Base-by-base conservation (phyloP, 2,329 filamentous ascomycete genomes). In the Fusarium siculi region DNA sequence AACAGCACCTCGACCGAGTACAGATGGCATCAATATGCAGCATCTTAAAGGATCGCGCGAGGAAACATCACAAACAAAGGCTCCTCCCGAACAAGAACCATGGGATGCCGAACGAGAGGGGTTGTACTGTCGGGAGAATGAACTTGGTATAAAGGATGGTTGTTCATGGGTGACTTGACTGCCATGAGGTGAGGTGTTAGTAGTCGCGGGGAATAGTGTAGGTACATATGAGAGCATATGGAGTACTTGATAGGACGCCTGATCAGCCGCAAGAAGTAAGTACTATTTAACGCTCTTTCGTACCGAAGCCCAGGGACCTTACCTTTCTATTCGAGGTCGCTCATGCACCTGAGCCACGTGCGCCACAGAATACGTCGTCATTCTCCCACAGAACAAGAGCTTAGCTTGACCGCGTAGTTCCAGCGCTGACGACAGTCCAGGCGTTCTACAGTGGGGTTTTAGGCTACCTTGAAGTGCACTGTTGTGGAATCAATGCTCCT, bases 331-430 rank as follows among this genome's bases (percentile, higher is more conserved):
- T 63, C 62, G 58, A 57, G 55, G 32, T 57, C 44, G 53, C 39
- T 60, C 56, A 49, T 66, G 60, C 52, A 37, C 37, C 64, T 69
- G 70, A 74, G 76, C 76, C 74, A 77, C 76, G 73, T 76, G 74
- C 74, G 76, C 76, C 75, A 77, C 75, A 76, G 37, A 54, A 36
- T 25, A 49, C 58, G 62, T 77, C 74, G 74, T 77, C 74, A 77
- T 77, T 66, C 59, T 63, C 59, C 60, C 54, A 36, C 16, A 57
- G 60, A 65, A 21, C 43, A 57, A 67, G 52, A 59, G 61, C 66
- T 67, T 63, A 70, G 66, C 47, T 57, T 59, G 46, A 40, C 63
- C 43, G 28, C 28, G 25, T 14, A 32, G 32, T 69, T 49, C 49
- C 64, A 44, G 43, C 56, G 59, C 73, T 75, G 73, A 75, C 73